Conservation (phyloP, 129 eudicot genomes). For the Deinandra increscens region DNA sequence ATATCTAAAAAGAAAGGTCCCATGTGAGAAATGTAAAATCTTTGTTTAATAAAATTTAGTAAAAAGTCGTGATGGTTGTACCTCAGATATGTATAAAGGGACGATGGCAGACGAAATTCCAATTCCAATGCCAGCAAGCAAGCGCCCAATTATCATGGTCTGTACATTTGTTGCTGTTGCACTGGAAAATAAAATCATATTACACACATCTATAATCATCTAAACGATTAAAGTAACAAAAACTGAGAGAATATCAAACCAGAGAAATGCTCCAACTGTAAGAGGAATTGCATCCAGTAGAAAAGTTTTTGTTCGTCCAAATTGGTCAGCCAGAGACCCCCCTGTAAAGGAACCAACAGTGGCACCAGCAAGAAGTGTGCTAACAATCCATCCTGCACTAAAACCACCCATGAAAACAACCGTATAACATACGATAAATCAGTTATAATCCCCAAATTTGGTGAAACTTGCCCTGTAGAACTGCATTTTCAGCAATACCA, state of each 20-base stretch:
- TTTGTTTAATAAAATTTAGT: constrained; percentile 5
- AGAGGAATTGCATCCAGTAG: constrained; percentile 83
- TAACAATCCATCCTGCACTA: constrained; percentile 84
- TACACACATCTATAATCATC: background rate
- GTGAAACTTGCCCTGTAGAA: constrained; percentile 68
- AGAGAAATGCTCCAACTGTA: constrained; percentile 81
- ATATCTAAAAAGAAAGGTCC: constrained; percentile 48
- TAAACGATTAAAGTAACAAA: background rate
- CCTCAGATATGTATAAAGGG: constrained; percentile 96
- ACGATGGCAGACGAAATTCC: constrained; percentile 97
- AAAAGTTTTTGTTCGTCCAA: constrained; percentile 87
- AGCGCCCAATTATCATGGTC: constrained; percentile 83
- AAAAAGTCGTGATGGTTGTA: constrained; percentile 23
- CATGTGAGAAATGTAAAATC: constrained; percentile 13
- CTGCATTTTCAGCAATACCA: constrained; percentile 83
- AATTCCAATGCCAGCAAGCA: constrained; percentile 93
- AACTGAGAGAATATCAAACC: constrained; percentile 40
- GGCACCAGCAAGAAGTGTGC: constrained; percentile 92
- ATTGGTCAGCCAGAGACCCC: constrained; percentile 88
- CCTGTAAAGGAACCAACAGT: constrained; percentile 92
- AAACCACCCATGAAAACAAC: background rate
- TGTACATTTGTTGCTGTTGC: constrained; percentile 73
- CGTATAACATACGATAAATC: background rate
- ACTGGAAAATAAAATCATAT: constrained; percentile 42
- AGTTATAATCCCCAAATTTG: background rate